These are phyloP conservation scores for Barnettozyma populi DNA, from an alignment of 805 yeast species.

Conservation along the genomic window DNA sequence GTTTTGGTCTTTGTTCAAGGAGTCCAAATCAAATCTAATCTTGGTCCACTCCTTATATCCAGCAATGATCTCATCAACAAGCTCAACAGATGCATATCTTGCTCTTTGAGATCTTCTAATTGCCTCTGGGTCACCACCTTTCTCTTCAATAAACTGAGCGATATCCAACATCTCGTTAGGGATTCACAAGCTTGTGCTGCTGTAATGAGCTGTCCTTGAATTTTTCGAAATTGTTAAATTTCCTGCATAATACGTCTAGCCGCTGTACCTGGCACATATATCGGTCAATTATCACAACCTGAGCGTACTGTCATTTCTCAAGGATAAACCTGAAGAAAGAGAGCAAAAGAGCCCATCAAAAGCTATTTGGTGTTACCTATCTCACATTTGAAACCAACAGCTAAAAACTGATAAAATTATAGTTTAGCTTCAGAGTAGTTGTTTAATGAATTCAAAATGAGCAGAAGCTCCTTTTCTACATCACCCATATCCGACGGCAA, in stretches of 20 bases:
- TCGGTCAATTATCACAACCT: too few relatives aligned
- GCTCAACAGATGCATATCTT: constrained; percentile 90
- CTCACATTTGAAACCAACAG: too few relatives aligned
- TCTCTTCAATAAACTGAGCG: constrained; percentile 85
- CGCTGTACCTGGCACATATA: not conserved
- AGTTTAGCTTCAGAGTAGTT: too few relatives aligned
- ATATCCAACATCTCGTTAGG: constrained; percentile 73
- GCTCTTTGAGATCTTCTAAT: constrained; percentile 87
- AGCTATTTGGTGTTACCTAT: too few relatives aligned
- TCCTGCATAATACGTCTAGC: not conserved
- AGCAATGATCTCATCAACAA: constrained; percentile 90
- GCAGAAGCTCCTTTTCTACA: too few relatives aligned
- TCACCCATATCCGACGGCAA: not conserved
- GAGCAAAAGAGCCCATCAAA: too few relatives aligned
- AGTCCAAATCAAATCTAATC: constrained; percentile 86
- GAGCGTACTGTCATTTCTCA: too few relatives aligned
- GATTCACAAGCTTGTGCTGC: not conserved
- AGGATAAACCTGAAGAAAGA: too few relatives aligned
- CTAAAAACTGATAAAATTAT: too few relatives aligned
- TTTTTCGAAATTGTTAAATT: not conserved
- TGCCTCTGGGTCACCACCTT: constrained; percentile 92
- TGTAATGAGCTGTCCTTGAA: not conserved
- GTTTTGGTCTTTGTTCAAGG: constrained; percentile 81
- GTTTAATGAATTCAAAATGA: too few relatives aligned
- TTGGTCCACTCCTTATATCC: constrained; percentile 92